A percentile compares a stretch with the other conserved stretches of the same genome.
phyloP scores from a whole-genome alignment of 495 filamentous ascomycete species.

The Daldinia loculata region DNA sequence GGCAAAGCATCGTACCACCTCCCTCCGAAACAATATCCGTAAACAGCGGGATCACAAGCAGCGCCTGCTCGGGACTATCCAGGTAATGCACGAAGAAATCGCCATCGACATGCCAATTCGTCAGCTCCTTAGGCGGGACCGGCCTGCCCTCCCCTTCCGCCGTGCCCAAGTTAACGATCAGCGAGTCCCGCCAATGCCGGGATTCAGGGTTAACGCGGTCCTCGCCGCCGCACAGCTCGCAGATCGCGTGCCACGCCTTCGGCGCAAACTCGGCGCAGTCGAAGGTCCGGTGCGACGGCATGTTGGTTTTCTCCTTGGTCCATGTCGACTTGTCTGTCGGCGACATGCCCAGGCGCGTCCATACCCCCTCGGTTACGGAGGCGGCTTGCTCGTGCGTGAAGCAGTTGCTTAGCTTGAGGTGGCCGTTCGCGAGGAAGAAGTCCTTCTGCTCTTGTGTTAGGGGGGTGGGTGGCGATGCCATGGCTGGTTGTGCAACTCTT shows the following conservation, averaged over 20 bases:
- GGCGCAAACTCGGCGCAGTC: constrained; percentile 68
- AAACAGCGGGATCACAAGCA: constrained; percentile 76
- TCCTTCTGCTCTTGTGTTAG: constrained; percentile 69
- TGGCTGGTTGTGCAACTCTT: constrained; percentile 1
- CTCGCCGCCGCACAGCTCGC: constrained; percentile 74
- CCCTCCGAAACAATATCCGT: constrained; percentile 68
- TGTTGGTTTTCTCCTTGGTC: constrained; percentile 67
- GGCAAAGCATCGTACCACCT: constrained; percentile 74
- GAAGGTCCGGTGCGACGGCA: constrained; percentile 67
- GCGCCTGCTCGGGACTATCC: constrained; percentile 75
- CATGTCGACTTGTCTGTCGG: constrained; percentile 74
- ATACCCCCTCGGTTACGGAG: constrained; percentile 65
- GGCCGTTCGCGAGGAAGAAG: constrained; percentile 73
- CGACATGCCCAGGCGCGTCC: constrained; percentile 74
- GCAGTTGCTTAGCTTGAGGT: constrained; percentile 65
- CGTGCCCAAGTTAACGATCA: constrained; percentile 78
- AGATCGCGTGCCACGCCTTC: constrained; percentile 74
- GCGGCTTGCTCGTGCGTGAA: constrained; percentile 70
- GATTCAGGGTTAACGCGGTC: constrained; percentile 61
- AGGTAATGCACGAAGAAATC: constrained; percentile 82
- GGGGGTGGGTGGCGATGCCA: constrained; percentile 46
- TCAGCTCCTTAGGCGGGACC: constrained; percentile 59
- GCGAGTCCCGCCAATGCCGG: constrained; percentile 69
- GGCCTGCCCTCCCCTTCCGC: constrained; percentile 61
- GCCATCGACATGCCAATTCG: constrained; percentile 77